Evolutionary conservation across 768 basidiomycete genomes (phyloP), one percentile per base, ranked within the genome.

Genomic region (Jaapia argillacea): DNA sequence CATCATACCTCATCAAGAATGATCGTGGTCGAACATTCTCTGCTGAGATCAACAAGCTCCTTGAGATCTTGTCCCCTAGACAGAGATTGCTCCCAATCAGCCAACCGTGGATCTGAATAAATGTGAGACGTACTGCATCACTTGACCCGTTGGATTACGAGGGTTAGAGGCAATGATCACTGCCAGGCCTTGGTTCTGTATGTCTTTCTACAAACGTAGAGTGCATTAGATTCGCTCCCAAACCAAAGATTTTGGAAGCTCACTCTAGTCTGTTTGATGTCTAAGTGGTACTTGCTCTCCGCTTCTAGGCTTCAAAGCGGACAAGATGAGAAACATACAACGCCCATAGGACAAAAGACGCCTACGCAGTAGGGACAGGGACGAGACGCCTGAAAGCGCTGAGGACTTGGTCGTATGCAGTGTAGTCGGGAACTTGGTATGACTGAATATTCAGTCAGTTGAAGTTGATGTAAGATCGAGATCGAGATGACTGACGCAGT

Each of bases 71-170:
- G 70, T 3, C 87, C 90, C 49, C 81, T 81, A 53, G 3, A 18
- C 10, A 12, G 24, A 21, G 38, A 33, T 38, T 0, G 27, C 22
- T 18, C 2, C 14, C 7, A 38, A 7, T 37, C 25, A 36, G 24
- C 4, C 36, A 13, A 39, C 4, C 3, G 10, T 22, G 37, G 7
- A 13, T 45, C 10, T 24, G 40, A 42, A 41, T 13, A 24, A 28
- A 36, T 20, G 25, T 14, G 43, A 13, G 7, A 58, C 62, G 20
- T 53, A 86, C 80, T 72, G 73, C 49, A 79, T 74, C 43, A 82
- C 78, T 59, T 94, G 92, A n/a, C 93, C 91, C 1, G 93, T 96
- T 3, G 93, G 92, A 58, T 96, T 97, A 43, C 92, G 79, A n/a
- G 93, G 93, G 63, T 96, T 97, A 20, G 87, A 91, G 0, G 89